Conservation (phyloP, 768 basidiomycete genomes). For the Tylopilus vinaceipallidus region DNA sequence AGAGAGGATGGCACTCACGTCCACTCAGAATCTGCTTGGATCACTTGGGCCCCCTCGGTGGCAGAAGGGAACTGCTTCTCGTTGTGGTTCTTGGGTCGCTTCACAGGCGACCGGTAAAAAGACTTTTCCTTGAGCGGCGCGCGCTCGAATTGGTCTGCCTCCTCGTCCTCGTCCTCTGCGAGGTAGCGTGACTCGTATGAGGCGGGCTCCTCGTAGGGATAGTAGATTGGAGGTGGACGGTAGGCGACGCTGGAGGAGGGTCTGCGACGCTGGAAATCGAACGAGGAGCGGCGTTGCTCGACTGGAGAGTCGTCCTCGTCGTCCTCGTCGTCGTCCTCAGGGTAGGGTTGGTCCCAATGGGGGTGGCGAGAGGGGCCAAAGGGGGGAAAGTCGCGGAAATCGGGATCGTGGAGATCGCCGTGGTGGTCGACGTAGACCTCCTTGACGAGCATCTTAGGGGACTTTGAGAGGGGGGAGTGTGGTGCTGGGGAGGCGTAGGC, state of each 20-base stretch:
- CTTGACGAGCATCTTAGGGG: slow-evolving; percentile 13
- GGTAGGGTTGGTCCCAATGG: slow-evolving; percentile 34
- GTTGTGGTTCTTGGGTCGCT: slow-evolving; percentile 8
- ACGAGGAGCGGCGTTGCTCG: slow-evolving; percentile 13
- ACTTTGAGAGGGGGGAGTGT: slow-evolving; percentile 22
- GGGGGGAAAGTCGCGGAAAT: slow-evolving; percentile 62
- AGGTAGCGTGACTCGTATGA: slow-evolving; percentile 30
- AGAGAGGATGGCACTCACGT: slow-evolving; percentile 27
- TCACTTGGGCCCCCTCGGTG: slow-evolving; percentile 7
- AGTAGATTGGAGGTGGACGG: slow-evolving; percentile 22
- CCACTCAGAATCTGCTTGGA: slow-evolving; percentile 28
- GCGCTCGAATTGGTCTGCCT: slow-evolving; percentile 15
- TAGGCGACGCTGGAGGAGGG: slow-evolving; percentile 25
- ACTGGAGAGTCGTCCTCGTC: slow-evolving; percentile 28
- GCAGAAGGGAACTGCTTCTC: slow-evolving; percentile 17
- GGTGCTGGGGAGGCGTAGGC: slow-evolving; percentile 45
- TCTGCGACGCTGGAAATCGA: slow-evolving; percentile 23
- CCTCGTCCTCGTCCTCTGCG: slow-evolving; percentile 28
- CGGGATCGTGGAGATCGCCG: slow-evolving; percentile 66
- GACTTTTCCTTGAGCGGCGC: slow-evolving; percentile 30
- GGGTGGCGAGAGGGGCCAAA: slow-evolving; percentile 29
- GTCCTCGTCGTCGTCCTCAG: slow-evolving; percentile 31
- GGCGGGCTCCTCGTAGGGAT: slow-evolving; percentile 29
- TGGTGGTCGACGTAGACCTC: slow-evolving; percentile 57
- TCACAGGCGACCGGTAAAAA: slow-evolving; percentile 19